Conservation (phyloP, 1,139 yeast genomes). For the Protomyces inundatus region DNA sequence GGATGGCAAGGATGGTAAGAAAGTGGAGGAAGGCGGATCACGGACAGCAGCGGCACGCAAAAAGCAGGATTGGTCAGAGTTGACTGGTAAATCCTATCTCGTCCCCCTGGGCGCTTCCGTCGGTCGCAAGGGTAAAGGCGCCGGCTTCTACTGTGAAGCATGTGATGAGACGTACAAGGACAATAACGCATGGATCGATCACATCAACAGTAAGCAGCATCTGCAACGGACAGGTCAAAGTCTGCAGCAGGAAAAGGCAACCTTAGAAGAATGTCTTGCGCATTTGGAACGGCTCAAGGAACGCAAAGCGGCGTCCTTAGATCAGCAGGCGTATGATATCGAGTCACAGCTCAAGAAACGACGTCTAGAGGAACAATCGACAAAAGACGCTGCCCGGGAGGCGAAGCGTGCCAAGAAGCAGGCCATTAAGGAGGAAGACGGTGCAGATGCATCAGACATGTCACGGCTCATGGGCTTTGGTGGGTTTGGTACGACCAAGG, state of each 20-base stretch:
- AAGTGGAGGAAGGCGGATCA: slow-evolving; percentile 31
- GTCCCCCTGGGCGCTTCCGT: slow-evolving; percentile 45
- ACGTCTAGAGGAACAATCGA: slow-evolving; percentile 32
- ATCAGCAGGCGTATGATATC: slow-evolving; percentile 44
- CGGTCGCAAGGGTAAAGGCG: slow-evolving; percentile 55
- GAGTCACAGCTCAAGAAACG: slow-evolving; percentile 42
- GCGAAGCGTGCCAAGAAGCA: slow-evolving; percentile 35
- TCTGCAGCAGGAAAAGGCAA: slow-evolving; percentile 37
- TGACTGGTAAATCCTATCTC: slow-evolving; percentile 46
- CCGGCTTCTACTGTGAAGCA: slow-evolving; percentile 76
- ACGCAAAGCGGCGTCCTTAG: slow-evolving; percentile 39
- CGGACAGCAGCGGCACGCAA: slow-evolving; percentile 36
- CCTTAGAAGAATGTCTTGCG: slow-evolving; percentile 40
- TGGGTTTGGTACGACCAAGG: slow-evolving; percentile 28
- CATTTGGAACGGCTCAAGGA: slow-evolving; percentile 38
- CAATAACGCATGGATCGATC: slow-evolving; percentile 73
- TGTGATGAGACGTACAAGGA: slow-evolving; percentile 79
- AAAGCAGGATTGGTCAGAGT: slow-evolving; percentile 20
- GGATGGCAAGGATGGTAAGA: background rate
- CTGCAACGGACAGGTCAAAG: slow-evolving; percentile 37
- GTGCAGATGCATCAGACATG: slow-evolving; percentile 38
- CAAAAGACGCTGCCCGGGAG: slow-evolving; percentile 35
- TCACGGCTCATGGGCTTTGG: slow-evolving; percentile 55
- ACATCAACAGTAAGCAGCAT: slow-evolving; percentile 58
- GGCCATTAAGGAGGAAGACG: slow-evolving; percentile 33